Percentiles rank a stretch among this genome's conserved stretches.
phyloP scores from a whole-genome alignment of 371 early-diverging fungal species.

The Saksenaea vasiformis region DNA sequence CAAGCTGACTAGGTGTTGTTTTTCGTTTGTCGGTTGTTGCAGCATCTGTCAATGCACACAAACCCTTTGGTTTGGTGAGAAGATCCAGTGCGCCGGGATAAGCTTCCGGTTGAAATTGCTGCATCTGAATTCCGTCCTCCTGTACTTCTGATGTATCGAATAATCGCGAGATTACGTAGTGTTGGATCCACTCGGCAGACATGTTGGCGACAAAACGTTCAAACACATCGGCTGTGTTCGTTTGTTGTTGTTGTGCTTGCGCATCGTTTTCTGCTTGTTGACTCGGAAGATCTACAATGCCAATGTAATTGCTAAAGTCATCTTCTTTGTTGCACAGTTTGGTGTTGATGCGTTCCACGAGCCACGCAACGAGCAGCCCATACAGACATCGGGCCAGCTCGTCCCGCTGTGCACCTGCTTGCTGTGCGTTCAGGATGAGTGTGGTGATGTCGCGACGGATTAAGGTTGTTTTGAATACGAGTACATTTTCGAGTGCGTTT shows the following conservation, averaged over 20 bases:
- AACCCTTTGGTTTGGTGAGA: constrained; percentile 53
- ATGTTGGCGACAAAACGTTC: constrained; percentile 80
- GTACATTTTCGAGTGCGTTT: constrained; percentile 75
- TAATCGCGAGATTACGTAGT: constrained; percentile 61
- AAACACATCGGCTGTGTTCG: constrained; percentile 41
- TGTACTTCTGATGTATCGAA: constrained; percentile 36
- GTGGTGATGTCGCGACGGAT: constrained; percentile 86
- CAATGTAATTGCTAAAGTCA: constrained; percentile 70
- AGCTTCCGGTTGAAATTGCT: constrained; percentile 41
- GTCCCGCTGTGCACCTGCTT: constrained; percentile 80
- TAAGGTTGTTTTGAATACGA: constrained; percentile 85
- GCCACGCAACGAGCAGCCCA: constrained; percentile 82
- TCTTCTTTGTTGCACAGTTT: constrained; percentile 69
- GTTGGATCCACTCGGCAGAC: constrained; percentile 82
- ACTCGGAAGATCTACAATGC: constrained; percentile 72
- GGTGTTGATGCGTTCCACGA: constrained; percentile 86
- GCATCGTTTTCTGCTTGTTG: constrained; percentile 16
- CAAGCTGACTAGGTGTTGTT: constrained; percentile 42
- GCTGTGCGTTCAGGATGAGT: constrained; percentile 78
- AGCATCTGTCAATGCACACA: constrained; percentile 52
- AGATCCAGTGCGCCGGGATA: constrained; percentile 41
- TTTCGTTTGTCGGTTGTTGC: constrained; percentile 31
- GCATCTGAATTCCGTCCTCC: constrained; percentile 36
- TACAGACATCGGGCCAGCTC: constrained; percentile 78
- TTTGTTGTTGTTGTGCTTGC: neutral